Base-by-base conservation (phyloP, 2,329 filamentous ascomycete genomes). In the Penicillium polonicum region DNA sequence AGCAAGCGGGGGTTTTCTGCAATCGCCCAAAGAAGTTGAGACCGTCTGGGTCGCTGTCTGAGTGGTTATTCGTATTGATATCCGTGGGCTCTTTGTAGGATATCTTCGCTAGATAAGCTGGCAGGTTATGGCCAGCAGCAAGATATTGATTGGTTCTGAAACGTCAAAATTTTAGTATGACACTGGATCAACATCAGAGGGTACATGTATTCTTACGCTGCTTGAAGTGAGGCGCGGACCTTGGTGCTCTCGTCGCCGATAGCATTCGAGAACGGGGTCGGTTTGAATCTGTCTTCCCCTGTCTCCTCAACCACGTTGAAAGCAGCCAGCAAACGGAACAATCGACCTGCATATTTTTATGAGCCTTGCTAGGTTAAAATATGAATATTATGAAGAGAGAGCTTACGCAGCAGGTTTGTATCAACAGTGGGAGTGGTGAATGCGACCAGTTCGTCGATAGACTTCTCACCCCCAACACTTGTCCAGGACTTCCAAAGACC, bases 11-110 rank as follows among this genome's bases (percentile, higher is more conserved):
- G n/a, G 67, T 72, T 19, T 66, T 63, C 43, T 69, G 66, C 12
- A 73, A 59, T 3, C 72, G 69, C 3, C 60, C 70, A 35, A 76
- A 76, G 65, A 75, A 72, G 27, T 70, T 70, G 15, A 68, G 57
- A 15, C 57, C 54, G 19, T 66, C 66, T 0, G 61, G 54, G 31
- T 68, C 65, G 15, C 45, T 43, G 27, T 55, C 65, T 1, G 65
- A 53, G 58, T 67, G 53, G 31, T 69, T 72, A 33, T 69, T 68
- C n/a, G 49, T 50, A 10, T 57, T 61, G 4, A 70, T 59, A 29
- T 65, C 68, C 1, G 63, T 63, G 15, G 74, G 72, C 21, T 74
- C 72, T 48, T 65, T 61, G 55, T 76, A 76, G 5, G 63, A 62
- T 12, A 62, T 74, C 50, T 70, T 71, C 21, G 68, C 64, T 0